These are phyloP conservation scores for Pythium periplocum DNA, from an alignment of 352 stramenopile species.

Conservation along the genomic window DNA sequence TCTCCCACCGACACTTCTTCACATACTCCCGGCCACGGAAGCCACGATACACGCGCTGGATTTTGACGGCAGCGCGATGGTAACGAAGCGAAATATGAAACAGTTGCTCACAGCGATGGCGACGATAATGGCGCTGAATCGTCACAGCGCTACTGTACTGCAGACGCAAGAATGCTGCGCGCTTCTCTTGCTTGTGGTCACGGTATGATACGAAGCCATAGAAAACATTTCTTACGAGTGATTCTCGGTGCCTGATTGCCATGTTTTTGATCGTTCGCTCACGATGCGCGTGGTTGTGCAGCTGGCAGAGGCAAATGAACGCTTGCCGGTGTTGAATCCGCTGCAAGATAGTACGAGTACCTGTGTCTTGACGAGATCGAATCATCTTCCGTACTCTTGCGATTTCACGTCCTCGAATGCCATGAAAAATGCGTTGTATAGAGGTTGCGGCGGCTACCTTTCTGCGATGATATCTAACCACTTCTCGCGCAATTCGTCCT, in stretches of 20 bases:
- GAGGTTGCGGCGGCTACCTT: constrained; percentile 18
- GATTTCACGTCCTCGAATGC: constrained; percentile 20
- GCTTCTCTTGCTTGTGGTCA: constrained; percentile 28
- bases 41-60: constrained; percentile 58
- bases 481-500: constrained; percentile 40
- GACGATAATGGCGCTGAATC: constrained; percentile 71
- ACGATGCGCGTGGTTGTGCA: constrained; percentile 18
- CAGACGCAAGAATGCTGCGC: constrained; percentile 23
- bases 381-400: constrained; percentile 20
- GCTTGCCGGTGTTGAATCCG: constrained; percentile 26
- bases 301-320: constrained; percentile 23
- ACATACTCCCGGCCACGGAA: constrained; percentile 32
- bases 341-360: constrained; percentile 21
- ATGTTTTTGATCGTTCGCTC: constrained; percentile 33
- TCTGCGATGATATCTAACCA: constrained; percentile 30
- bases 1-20: constrained; percentile 31
- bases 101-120: constrained; percentile 37
- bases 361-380: constrained; percentile 25
- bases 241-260: constrained; percentile 10
- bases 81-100: constrained; percentile 32
- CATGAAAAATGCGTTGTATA: constrained; percentile 62
- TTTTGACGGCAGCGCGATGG: constrained; percentile 41
- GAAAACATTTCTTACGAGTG: constrained; percentile 7
- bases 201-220: constrained; percentile 20
- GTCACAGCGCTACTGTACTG: constrained; percentile 33